Evolutionary conservation across 495 filamentous ascomycete genomes (phyloP).

Genomic region (Aspergillus haitiensis): DNA sequence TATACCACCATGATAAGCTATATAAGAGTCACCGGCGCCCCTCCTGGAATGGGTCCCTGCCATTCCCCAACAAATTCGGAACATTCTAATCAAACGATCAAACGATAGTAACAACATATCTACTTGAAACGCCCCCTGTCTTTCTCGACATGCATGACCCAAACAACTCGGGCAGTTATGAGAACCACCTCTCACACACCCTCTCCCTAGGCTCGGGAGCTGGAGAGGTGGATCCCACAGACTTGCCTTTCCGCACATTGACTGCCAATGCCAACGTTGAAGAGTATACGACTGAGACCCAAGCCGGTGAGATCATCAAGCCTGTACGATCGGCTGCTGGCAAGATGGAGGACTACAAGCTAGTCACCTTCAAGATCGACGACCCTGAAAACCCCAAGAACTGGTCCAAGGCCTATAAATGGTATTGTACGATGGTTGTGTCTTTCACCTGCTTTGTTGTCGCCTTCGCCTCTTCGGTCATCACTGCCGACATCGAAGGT

Average conservation of each 20-base stretch:
- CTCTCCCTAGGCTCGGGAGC: constrained; percentile 27
- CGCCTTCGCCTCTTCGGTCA: constrained; percentile 62
- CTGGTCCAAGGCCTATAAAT: constrained; percentile 60
- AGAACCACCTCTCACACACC: constrained; percentile 27
- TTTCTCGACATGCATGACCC: constrained; percentile 28
- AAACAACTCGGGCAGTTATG: constrained; percentile 10
- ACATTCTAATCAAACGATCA: too few species aligned
- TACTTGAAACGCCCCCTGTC: neutral
- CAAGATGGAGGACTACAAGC: constrained; percentile 59
- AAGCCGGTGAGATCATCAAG: constrained; percentile 59
- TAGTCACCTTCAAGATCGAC: constrained; percentile 68
- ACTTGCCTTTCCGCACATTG: constrained; percentile 65
- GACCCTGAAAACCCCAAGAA: constrained; percentile 63
- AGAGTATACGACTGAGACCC: constrained; percentile 64
- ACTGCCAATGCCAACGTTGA: constrained; percentile 57
- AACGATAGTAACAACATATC: neutral
- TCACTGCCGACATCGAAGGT: constrained; percentile 66
- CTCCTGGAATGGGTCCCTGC: constrained; percentile 1
- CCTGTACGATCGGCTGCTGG: constrained; percentile 53
- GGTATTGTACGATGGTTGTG: constrained; percentile 63
- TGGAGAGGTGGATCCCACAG: constrained; percentile 30
- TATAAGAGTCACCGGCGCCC: constrained; percentile 17
- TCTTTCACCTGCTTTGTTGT: constrained; percentile 63
- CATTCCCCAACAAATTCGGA: neutral
- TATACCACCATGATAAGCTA: constrained; percentile 16